Base-by-base conservation (phyloP, 2,329 filamentous ascomycete species). In the Fonsecaea erecta region DNA sequence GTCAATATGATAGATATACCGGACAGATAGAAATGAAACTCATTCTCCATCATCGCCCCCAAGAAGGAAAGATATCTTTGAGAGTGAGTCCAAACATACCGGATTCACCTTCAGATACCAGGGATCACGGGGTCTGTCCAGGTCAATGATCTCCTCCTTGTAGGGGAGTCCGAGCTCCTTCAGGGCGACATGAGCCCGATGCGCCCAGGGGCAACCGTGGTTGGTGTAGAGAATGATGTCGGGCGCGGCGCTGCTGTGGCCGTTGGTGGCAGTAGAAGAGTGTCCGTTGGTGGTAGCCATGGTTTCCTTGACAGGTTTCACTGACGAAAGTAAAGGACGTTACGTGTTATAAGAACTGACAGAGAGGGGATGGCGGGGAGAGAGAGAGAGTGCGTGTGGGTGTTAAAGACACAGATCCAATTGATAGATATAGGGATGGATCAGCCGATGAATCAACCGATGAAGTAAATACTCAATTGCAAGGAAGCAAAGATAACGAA, bases 21-120 rank as follows among this genome's bases (percentile, higher is more conserved):
- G n/a, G n/a, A n/a, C n/a, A n/a, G n/a, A n/a, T n/a, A n/a, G n/a
- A n/a, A n/a, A n/a, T n/a, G n/a, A 37, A 12, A 14, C 35, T 14
- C 35, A 12, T 12, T 16, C 14, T 4, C 11, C 11, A 37, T 55
- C 8, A n/a, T 21, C 16, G 6, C 30, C 8, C 34, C 18, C 14
- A 14, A 21, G n/a, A 12, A 11, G 32, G 53, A n/a, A 11, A 4
- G 11, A 28, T 2, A 32, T 6, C 11, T 28, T 11, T 26, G n/a
- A 14, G 16, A 35, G 26, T 28, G 8, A 54, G 32, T 9, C 32
- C 5, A 40, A 37, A 62, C 77, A 83, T 83, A 1, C 91, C 90
- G 79, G 95, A 93, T 74, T 68, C 56, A 95, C 80, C 58, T 88
- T 82, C 8, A 95, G 84, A 75, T 94, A 95, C 81, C 88, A 91